A percentile compares a stretch with the other conserved stretches of the same genome.
Evolutionary conservation across 2,329 filamentous ascomycete species (phyloP).

Genomic region (Xylaria sp.): DNA sequence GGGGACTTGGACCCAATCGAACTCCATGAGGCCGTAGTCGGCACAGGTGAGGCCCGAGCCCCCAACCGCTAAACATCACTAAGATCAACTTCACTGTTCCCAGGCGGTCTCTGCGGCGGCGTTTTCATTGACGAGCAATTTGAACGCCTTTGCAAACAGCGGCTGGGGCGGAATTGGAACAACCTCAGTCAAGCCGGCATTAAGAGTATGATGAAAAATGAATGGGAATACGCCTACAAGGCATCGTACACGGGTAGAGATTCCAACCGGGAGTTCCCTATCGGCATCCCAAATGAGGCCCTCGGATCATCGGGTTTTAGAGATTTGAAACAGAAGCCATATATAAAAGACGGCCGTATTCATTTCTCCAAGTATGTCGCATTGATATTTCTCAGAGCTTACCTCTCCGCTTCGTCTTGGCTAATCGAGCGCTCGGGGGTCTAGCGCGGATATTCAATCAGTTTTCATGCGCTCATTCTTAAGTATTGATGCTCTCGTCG

Average conservation of each 20-base stretch:
- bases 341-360: neutral
- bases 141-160: neutral
- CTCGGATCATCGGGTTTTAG: neutral
- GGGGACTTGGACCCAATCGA: neutral
- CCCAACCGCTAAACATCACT: neutral
- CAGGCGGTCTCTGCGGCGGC: neutral
- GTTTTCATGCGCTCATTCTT: neutral
- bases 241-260: neutral
- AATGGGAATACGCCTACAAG: neutral
- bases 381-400: neutral
- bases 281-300: neutral
- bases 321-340: neutral
- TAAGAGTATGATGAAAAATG: neutral
- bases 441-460: neutral
- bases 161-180: neutral
- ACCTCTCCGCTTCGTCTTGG: neutral
- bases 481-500: neutral
- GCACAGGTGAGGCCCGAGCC: neutral
- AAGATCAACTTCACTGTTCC: neutral
- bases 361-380: neutral
- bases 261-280: neutral
- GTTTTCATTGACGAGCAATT: neutral
- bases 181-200: neutral
- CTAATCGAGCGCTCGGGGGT: neutral
- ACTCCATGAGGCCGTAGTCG: neutral